Percentiles rank a stretch among this genome's conserved stretches.
phyloP scores from a whole-genome alignment of 352 stramenopile genomes.

The Phytophthora meadii region DNA sequence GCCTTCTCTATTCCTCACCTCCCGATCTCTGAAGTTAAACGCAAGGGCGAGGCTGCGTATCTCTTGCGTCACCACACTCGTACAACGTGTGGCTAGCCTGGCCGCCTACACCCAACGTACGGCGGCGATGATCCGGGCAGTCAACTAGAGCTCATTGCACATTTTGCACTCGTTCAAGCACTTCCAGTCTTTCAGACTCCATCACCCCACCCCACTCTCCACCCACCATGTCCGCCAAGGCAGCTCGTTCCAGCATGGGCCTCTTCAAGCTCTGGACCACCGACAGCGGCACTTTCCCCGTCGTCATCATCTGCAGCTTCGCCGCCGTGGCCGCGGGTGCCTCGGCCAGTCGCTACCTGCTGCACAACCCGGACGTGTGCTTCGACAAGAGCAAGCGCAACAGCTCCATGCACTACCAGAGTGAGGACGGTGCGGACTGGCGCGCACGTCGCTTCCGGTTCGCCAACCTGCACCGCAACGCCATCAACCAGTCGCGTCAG shows the following conservation, averaged over 20 bases:
- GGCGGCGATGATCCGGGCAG: neutral
- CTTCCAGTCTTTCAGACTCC: neutral
- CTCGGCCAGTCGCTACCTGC: too few species aligned
- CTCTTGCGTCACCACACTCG: neutral
- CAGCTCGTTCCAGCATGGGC: slow-evolving; percentile 40
- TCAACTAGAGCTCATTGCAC: slow-evolving; percentile 9
- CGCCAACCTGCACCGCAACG: too few species aligned
- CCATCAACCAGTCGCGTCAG: too few species aligned
- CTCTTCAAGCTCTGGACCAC: slow-evolving; percentile 63
- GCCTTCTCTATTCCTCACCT: too few species aligned
- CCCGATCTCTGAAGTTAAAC: slow-evolving; percentile 2
- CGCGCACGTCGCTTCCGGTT: too few species aligned
- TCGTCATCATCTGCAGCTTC: too few species aligned
- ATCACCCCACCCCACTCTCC: slow-evolving; percentile 4
- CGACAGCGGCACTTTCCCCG: slow-evolving; percentile 9
- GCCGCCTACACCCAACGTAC: neutral
- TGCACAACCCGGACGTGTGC: too few species aligned
- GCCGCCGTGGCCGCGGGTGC: too few species aligned
- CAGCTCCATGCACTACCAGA: too few species aligned
- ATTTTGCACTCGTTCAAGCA: slow-evolving; percentile 14
- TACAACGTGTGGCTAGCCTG: slow-evolving; percentile 8
- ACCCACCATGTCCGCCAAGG: slow-evolving; percentile 34
- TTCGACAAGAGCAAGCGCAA: too few species aligned
- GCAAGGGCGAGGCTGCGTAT: neutral
- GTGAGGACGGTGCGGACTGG: too few species aligned